A percentile compares a stretch with the other conserved stretches of the same genome.
Evolutionary conservation across 139 green algal species (phyloP).

Genomic region (Edaphochlamys debaryana): DNA sequence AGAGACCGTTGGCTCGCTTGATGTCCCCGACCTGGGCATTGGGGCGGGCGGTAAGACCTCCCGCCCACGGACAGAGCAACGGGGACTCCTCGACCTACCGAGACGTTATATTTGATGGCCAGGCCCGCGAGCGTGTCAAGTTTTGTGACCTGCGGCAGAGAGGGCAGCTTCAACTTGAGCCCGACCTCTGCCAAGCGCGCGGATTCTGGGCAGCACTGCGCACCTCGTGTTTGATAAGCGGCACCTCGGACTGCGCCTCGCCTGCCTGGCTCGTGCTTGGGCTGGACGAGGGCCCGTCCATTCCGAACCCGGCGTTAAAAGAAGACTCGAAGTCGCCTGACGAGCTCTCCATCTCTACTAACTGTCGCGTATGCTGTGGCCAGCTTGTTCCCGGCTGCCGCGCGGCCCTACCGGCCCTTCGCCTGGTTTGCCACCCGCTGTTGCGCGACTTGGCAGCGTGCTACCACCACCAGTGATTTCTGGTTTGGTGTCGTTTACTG

Average conservation of each 20-base stretch:
- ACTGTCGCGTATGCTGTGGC: no score
- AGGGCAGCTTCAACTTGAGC: background rate
- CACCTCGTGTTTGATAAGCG: slow-evolving; percentile 49
- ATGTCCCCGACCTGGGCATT: slow-evolving; percentile 86
- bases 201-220: background rate
- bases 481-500: no score
- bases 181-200: background rate
- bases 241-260: background rate
- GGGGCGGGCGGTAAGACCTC: background rate
- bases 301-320: no score
- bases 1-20: slow-evolving; percentile 84
- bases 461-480: no score
- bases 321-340: no score
- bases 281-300: no score
- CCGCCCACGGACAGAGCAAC: background rate
- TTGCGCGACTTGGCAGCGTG: no score
- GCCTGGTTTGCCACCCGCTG: no score
- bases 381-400: no score
- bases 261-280: background rate
- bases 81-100: slow-evolving; percentile 54
- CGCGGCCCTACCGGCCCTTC: no score
- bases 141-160: slow-evolving; percentile 74
- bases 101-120: slow-evolving; percentile 84
- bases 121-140: slow-evolving; percentile 87
- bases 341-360: no score